phyloP scores from a whole-genome alignment of 768 basidiomycete genomes.

The Tricholoma sp. region DNA sequence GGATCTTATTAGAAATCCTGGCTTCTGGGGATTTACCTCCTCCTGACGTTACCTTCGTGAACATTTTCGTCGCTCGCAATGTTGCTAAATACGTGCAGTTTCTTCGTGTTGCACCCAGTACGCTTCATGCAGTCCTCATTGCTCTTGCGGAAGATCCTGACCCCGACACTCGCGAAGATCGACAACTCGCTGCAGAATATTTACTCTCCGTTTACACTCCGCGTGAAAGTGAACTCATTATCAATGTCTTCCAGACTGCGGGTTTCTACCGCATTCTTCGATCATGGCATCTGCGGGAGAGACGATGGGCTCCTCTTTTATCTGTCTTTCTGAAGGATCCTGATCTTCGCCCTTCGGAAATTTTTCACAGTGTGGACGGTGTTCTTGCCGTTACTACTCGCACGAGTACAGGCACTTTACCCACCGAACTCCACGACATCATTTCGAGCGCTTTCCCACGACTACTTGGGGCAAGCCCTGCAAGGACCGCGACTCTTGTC shows the following conservation, averaged over 20 bases:
- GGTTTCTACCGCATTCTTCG: constrained; percentile 92
- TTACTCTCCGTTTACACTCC: constrained; percentile 90
- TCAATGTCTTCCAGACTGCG: constrained; percentile 68
- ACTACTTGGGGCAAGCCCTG: constrained; percentile 57
- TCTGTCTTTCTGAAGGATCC: constrained; percentile 73
- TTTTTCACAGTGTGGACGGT: constrained; percentile 64
- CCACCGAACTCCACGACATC: constrained; percentile 48
- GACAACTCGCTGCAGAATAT: constrained; percentile 92
- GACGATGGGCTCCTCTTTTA: constrained; percentile 69
- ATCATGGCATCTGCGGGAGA: constrained; percentile 70
- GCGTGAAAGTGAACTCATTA: constrained; percentile 62
- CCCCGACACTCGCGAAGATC: constrained; percentile 79
- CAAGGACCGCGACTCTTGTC: constrained; percentile 65
- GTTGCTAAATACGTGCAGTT: constrained; percentile 95
- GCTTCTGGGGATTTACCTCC: constrained; percentile 48
- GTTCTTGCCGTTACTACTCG: constrained; percentile 46
- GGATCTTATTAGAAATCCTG: constrained; percentile 77
- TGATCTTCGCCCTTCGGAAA: constrained; percentile 48
- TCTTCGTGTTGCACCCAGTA: constrained; percentile 59
- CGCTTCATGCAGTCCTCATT: constrained; percentile 71
- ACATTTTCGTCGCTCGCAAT: constrained; percentile 96
- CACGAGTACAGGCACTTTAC: constrained; percentile 44
- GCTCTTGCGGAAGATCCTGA: constrained; percentile 75
- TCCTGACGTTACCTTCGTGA: constrained; percentile 73
- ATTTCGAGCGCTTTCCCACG: constrained; percentile 57